These are phyloP conservation scores for Amphirosellinia nigrospora DNA, from an alignment of 495 filamentous ascomycete species.

Conservation along the genomic window DNA sequence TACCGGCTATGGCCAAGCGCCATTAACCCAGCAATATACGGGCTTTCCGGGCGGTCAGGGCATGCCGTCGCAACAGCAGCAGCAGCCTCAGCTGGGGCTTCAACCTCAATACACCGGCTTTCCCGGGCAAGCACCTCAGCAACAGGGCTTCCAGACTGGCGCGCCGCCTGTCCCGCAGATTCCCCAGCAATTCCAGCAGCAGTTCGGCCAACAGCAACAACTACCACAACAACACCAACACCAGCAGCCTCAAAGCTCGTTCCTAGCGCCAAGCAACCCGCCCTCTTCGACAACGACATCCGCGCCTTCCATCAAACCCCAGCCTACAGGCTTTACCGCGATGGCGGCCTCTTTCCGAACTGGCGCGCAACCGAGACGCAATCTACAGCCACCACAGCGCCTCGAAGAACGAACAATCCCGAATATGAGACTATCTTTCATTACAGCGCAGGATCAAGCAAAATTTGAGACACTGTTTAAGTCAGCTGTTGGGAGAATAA, in stretches of 20 bases:
- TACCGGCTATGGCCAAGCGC: constrained; percentile 62
- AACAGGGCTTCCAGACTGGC: constrained; percentile 54
- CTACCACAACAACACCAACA: constrained; percentile 47
- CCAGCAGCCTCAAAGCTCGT: constrained; percentile 51
- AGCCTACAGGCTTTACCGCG: constrained; percentile 74
- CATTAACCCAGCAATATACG: constrained; percentile 68
- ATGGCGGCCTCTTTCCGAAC: constrained; percentile 86
- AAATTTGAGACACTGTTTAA: constrained; percentile 99
- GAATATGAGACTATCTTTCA: constrained; percentile 93
- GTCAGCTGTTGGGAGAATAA: constrained; percentile 86
- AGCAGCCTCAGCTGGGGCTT: constrained; percentile 55
- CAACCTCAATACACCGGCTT: constrained; percentile 65
- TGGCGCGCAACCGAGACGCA: constrained; percentile 57
- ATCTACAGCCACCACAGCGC: constrained; percentile 51
- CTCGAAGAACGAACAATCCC: constrained; percentile 72
- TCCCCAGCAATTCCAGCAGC: constrained; percentile 58
- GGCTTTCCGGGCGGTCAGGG: constrained; percentile 59
- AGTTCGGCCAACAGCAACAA: constrained; percentile 50
- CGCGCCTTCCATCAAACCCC: constrained; percentile 64
- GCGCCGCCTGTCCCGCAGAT: constrained; percentile 63
- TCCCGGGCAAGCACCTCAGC: constrained; percentile 50
- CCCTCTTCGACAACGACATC: constrained; percentile 40
- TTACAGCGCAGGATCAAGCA: constrained; percentile 92
- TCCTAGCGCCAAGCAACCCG: constrained; percentile 43
- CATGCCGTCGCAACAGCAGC: constrained; percentile 56